Base-by-base conservation (phyloP, 495 filamentous ascomycete species). In the Penicillium paradoxum region DNA sequence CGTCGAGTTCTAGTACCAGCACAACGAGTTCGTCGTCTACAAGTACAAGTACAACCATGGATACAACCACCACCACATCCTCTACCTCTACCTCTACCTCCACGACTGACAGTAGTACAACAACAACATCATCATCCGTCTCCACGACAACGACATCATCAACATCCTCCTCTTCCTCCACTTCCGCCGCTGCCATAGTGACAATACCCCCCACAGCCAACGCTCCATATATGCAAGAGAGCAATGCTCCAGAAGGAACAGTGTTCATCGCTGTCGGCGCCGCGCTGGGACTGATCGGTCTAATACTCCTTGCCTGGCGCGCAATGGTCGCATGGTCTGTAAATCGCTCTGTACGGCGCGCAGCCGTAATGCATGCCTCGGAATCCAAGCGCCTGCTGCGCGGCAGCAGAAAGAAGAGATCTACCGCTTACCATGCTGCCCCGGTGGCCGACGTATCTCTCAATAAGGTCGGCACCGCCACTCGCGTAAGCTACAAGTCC, bases 191-290 rank as follows among this genome's bases (percentile, higher is more conserved):
- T 21, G 66, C 70, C n/a, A 54, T 71, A 11, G 67, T 89, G 3
- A 79, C 79, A 14, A 83, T 96, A 33, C 93, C 93, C 4, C 85
- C 90, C 10, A 96, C 88, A 2, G 76, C 81, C 10, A 79, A 85
- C 67, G 93, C 93, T 19, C 93, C 95, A 24, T 98, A 89, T 66
- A 96, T 98, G 91, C 89, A 95, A 62, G 85, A 86, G 63, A 91
- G 90, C n/a, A 86, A 76, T 39, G 79, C 91, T 7, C 93, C 93
- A 0, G 90, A 97, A 71, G 93, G 93, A 15, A 97, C 93, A 21
- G 85, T 98, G 29, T 98, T 98, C 74, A 98, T 98, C 63, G 84
- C 80, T 36, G 95, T 97, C 17, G 93, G 95, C 40, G 89, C 90
- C 17, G 85, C 85, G 27, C 80, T 98, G 4, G 95, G 87, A 25